Percentiles rank a stretch among this genome's conserved stretches.
Evolutionary conservation across 371 early-diverging fungal genomes (phyloP).

Genomic region (Umbelopsis sp.): DNA sequence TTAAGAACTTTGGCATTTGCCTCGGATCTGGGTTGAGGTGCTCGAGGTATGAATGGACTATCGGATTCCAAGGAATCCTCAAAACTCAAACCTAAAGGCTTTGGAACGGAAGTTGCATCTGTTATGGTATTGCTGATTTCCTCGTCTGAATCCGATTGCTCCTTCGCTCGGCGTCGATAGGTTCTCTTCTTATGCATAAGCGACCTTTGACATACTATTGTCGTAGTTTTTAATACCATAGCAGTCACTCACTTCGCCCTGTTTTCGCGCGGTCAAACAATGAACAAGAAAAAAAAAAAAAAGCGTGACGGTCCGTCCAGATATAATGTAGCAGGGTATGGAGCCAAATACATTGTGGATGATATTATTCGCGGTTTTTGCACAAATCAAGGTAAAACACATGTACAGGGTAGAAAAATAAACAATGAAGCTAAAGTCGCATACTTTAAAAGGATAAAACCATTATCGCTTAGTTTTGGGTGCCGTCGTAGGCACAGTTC

Average conservation of each 20-base stretch:
- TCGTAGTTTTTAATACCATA: too few relatives aligned
- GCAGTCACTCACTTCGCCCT: too few relatives aligned
- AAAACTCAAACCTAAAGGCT: neutral
- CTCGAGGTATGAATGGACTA: slow-evolving; percentile 4
- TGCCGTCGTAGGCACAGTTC: neutral
- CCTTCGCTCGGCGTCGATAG: neutral
- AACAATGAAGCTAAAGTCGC: neutral
- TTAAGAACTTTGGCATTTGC: neutral
- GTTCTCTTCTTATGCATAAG: slow-evolving; percentile 12
- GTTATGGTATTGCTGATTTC: neutral
- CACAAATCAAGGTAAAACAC: slow-evolving; percentile 2
- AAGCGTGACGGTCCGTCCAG: neutral
- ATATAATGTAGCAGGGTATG: neutral
- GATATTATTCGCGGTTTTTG: neutral
- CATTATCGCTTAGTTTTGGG: slow-evolving; percentile 6
- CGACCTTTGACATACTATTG: too few relatives aligned
- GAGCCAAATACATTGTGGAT: neutral
- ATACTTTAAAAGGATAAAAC: neutral
- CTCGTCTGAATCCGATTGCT: neutral
- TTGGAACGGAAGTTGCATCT: neutral
- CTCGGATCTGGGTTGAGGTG: neutral
- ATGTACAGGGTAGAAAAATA: neutral
- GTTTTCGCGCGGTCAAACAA: too few relatives aligned
- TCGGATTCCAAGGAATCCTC: slow-evolving; percentile 10
- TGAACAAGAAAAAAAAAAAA: too few relatives aligned